These are phyloP conservation scores for Betula pendula DNA, from an alignment of 306 rosid genomes.

Conservation along the genomic window DNA sequence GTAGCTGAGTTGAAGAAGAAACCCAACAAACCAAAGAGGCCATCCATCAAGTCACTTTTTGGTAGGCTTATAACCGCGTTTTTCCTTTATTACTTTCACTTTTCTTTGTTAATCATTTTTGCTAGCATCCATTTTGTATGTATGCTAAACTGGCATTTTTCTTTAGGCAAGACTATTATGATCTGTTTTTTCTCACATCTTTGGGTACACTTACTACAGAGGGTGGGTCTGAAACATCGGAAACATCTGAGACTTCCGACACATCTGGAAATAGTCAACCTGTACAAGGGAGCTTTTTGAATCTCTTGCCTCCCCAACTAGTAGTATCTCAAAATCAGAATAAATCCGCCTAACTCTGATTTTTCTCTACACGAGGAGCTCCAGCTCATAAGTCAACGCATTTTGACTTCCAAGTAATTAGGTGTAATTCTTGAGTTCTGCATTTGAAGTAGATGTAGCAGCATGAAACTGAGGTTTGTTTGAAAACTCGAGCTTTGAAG, in stretches of 20 bases:
- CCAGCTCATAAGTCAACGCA: slow-evolving; percentile 25
- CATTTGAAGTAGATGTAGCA: background rate
- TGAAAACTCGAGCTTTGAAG: slow-evolving; percentile 16
- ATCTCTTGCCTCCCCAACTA: slow-evolving; percentile 62
- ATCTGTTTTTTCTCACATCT: slow-evolving; percentile 31
- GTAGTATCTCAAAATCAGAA: slow-evolving; percentile 42
- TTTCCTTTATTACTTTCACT: slow-evolving; percentile 6
- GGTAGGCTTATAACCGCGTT: slow-evolving; percentile 51
- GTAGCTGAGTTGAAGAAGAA: slow-evolving; percentile 93
- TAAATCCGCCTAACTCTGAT: slow-evolving; percentile 42
- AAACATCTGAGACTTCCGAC: slow-evolving; percentile 47
- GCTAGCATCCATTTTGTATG: slow-evolving; percentile 6
- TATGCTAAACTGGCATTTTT: slow-evolving; percentile 20
- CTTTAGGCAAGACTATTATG: background rate
- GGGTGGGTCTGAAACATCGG: slow-evolving; percentile 52
- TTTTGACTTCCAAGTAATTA: slow-evolving; percentile 20
- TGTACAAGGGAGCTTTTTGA: slow-evolving; percentile 76
- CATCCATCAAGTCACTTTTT: slow-evolving; percentile 81
- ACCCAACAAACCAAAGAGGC: slow-evolving; percentile 67
- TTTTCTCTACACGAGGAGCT: slow-evolving; percentile 30
- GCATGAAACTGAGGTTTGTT: slow-evolving; percentile 27
- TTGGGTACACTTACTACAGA: slow-evolving; percentile 40
- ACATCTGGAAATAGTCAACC: slow-evolving; percentile 33
- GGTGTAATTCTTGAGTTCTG: slow-evolving; percentile 22
- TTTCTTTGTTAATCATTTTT: background rate